Evolutionary conservation across 345 rosid species (phyloP).

Genomic region (Zanthoxylum bungeanum): DNA sequence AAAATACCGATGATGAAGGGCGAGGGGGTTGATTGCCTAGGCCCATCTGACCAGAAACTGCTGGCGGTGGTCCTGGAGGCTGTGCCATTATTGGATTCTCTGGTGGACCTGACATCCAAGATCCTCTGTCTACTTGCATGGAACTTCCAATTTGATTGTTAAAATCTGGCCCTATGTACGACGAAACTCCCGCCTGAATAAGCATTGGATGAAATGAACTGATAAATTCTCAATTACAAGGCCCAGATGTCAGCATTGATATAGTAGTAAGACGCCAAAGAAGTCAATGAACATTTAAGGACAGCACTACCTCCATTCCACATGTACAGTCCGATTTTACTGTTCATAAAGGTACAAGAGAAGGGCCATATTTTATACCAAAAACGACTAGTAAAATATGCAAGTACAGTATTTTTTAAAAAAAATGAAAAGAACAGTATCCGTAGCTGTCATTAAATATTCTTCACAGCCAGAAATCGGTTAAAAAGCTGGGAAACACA

Average conservation of each 20-base stretch:
- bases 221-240: background rate
- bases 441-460: background rate
- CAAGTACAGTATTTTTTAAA: background rate
- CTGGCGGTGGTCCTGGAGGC: constrained; percentile 49
- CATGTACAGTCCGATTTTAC: background rate
- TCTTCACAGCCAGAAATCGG: background rate
- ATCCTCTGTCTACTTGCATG: constrained; percentile 66
- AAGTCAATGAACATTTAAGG: background rate
- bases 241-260: background rate
- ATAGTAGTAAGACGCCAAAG: background rate
- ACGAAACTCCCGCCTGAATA: constrained; percentile 63
- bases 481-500: background rate
- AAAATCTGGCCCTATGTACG: constrained; percentile 58
- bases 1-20: constrained; percentile 56
- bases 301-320: background rate
- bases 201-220: background rate
- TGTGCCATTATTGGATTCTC: constrained; percentile 52
- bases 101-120: constrained; percentile 74
- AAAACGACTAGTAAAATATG: background rate
- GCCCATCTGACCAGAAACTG: constrained; percentile 57
- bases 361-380: background rate
- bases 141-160: constrained; percentile 53
- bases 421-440: background rate
- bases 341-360: background rate
- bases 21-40: constrained; percentile 60